phyloP scores from a whole-genome alignment of 2,329 filamentous ascomycete species.

The Talaromyces sp. region DNA sequence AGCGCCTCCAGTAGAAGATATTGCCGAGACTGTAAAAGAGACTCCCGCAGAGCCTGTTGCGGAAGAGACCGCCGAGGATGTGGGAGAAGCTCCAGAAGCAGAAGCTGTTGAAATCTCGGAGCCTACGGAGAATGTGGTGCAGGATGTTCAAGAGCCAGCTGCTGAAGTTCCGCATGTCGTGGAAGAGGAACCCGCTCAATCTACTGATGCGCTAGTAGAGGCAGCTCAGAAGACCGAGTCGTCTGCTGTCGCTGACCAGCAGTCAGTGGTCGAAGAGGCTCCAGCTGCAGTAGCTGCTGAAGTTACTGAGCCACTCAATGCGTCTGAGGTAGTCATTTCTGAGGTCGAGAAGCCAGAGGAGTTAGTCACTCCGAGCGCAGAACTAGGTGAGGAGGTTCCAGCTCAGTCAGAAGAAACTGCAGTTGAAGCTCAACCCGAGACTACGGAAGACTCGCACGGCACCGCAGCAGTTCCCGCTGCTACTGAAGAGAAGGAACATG shows the following conservation, averaged over 20 bases:
- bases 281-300: neutral
- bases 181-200: constrained; percentile 6
- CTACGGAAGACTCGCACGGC: constrained; percentile 7
- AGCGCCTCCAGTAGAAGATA: neutral
- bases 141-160: neutral
- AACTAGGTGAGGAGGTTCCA: neutral
- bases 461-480: constrained; percentile 9
- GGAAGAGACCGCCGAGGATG: neutral
- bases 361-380: neutral
- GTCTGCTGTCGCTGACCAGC: neutral
- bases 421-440: constrained; percentile 8
- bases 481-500: neutral
- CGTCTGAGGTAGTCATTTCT: constrained; percentile 5
- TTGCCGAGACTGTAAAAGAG: neutral
- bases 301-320: constrained; percentile 8
- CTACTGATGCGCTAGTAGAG: neutral
- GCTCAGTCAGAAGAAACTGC: neutral
- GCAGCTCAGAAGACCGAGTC: neutral
- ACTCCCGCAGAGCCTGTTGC: neutral
- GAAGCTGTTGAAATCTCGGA: neutral
- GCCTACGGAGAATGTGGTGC: neutral
- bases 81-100: constrained; percentile 11
- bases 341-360: constrained; percentile 2
- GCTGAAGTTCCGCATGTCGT: neutral
- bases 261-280: constrained; percentile 15